Conservation (phyloP, 169 alveolate species). For the Cyclospora cayetanensis region DNA sequence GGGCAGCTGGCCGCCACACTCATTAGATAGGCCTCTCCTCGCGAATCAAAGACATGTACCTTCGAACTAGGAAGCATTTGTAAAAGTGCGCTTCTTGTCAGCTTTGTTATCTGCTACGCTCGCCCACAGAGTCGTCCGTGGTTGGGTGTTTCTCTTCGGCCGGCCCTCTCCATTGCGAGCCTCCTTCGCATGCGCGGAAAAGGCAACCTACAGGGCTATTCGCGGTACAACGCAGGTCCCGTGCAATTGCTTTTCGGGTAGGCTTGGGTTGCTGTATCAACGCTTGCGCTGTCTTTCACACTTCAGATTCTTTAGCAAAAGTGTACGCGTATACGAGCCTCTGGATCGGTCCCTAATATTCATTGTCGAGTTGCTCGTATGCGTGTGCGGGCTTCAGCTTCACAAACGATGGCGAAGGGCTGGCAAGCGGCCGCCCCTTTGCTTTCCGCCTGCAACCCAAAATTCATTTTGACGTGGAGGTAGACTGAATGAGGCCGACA, state of each 20-base stretch:
- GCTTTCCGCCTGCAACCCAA: constrained; percentile 64
- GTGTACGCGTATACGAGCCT: no score
- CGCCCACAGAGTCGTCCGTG: constrained; percentile 39
- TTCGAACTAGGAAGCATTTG: no score
- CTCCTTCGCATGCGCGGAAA: constrained; percentile 47
- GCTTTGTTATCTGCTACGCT: no score
- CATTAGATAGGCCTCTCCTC: no score
- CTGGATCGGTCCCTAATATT: no score
- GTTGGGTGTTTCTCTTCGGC: constrained; percentile 56
- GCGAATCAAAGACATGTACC: no score
- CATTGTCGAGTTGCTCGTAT: no score
- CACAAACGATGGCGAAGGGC: constrained; percentile 53
- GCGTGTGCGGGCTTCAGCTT: background rate
- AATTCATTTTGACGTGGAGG: constrained; percentile 56
- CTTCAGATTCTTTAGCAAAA: no score
- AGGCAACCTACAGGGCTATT: constrained; percentile 66
- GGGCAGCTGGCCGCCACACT: no score
- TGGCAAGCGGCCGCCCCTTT: background rate
- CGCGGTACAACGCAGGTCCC: constrained; percentile 61
- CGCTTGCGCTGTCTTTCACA: background rate
- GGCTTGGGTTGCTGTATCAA: background rate
- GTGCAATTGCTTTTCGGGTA: constrained; percentile 54
- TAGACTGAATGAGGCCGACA: background rate
- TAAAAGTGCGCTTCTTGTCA: no score
- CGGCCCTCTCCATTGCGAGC: constrained; percentile 41